Evolutionary conservation across 2,329 filamentous ascomycete species (phyloP), one percentile per base, ranked within the genome.

Genomic region (Colletotrichum sp.): DNA sequence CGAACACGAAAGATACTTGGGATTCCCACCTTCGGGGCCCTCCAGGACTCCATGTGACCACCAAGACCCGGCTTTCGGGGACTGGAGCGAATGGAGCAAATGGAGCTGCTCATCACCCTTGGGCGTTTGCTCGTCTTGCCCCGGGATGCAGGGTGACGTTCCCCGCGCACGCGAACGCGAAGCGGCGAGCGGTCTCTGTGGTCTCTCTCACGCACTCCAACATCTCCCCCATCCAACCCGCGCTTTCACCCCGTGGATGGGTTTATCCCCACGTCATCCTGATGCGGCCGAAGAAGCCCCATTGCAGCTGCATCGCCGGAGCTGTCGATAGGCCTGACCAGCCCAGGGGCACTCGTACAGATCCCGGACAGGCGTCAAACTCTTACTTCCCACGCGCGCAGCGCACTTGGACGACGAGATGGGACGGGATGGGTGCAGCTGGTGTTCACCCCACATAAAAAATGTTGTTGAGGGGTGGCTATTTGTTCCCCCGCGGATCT

Each of bases 61-160:
- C 32, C 16, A n/a, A 16, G 28, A 28, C 61, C 68, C 68, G 61
- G 61, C 13, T 43, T 18, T 16, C 34, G 55, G 60, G 52, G 69
- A 68, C 24, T 68, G 21, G 48, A 58, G 48, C 61, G 26, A 57
- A 72, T 36, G 69, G 68, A 57, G 69, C 69, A 28, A 48, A 26
- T 65, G 16, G 55, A 48, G n/a, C 61, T 43, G 63, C 21, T 57
- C 38, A 32, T 61, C 24, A 28, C 61, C 61, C 30, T 36, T 38
- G 34, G 4, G 15, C 15, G 7, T 32, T 43, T 24, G 15, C 61
- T 64, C 61, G 34, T 64, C 28, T 61, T 32, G 13, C 28, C 70
- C 70, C 64, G 70, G 69, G 48, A 69, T 68, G 74, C 64, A 75
- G 64, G 70, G 70, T 75, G 70, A 75, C 74, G 74, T 69, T 69